Evolutionary conservation across 2,329 filamentous ascomycete genomes (phyloP).

Genomic region (Arachnopeziza araneosa): DNA sequence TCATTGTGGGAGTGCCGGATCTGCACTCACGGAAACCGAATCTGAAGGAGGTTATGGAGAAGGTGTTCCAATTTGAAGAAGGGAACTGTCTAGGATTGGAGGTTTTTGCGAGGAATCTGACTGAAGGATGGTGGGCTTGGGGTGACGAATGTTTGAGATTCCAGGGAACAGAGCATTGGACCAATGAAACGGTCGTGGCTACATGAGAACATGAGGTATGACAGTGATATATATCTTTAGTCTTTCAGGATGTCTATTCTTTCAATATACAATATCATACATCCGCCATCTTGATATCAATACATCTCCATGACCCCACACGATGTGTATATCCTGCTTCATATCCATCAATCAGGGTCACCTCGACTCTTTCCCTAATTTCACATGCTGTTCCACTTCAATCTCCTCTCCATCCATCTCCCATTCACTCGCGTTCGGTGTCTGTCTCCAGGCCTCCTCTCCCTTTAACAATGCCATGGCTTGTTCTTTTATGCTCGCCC

Average conservation of each 20-base stretch:
- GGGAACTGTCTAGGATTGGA: conserved; percentile 57
- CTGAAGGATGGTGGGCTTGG: conserved; percentile 73
- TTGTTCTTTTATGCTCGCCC: conserved; percentile 47
- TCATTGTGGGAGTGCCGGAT: conserved; percentile 67
- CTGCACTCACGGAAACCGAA: conserved; percentile 76
- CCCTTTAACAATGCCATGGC: conserved; percentile 58
- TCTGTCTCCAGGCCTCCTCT: conserved; percentile 51
- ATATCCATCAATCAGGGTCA: not conserved
- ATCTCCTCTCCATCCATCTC: conserved; percentile 31
- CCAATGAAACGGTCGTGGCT: not conserved
- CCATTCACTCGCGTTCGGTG: conserved; percentile 30
- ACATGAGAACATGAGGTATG: not conserved
- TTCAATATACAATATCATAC: conserved; percentile 12
- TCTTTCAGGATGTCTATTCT: not conserved
- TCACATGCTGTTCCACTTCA: conserved; percentile 28
- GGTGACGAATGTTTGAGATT: conserved; percentile 69
- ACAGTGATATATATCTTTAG: conserved; percentile 10
- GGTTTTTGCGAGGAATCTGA: conserved; percentile 69
- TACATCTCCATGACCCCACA: conserved; percentile 1
- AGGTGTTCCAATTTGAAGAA: conserved; percentile 34
- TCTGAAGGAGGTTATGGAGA: conserved; percentile 54
- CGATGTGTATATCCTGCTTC: not conserved
- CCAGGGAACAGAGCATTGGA: conserved; percentile 50
- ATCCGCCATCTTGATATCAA: conserved; percentile 14
- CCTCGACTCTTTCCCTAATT: conserved; percentile 4